Evolutionary conservation across 1,284 basidiomycete species (phyloP), one percentile per base, ranked within the genome.

Genomic region (Ganoderma meredithae): DNA sequence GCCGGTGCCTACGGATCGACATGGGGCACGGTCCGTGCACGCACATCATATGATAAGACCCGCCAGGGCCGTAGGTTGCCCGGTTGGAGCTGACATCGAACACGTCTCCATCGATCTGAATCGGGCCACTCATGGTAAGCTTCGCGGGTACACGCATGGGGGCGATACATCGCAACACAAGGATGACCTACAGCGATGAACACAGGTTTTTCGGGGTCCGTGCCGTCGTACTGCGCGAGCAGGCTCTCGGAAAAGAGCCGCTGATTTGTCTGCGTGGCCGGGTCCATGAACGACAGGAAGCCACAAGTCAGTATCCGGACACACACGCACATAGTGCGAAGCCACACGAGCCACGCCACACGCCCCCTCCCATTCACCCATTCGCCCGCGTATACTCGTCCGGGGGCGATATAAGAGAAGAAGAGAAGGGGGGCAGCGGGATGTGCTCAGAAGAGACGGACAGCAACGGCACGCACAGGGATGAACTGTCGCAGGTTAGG

Each of bases 41-140:
- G 73, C 76, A 95, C 94, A 97, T 90, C 76, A 90, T 86, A 76
- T 90, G 84, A 81, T 97, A 97, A 63, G 93, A 89, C 40, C 95
- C 96, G 25, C 95, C 96, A 63, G 91, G 91, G 63, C 96, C 95
- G 79, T 99, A 99, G n/a, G 94, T 90, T 67, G 87, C 84, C 60
- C 90, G 86, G 73, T 89, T 90, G 55, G 83, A 81, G 43, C 90
- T 89, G 53, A 99, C 97, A 77, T 99, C 97, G 82, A 91, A 99
- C 2, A 99, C 96, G 65, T 94, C 91, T 22, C 95, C 95, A 77
- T 96, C 93, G 76, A 99, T 93, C 93, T 95, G 67, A 65, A 70
- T 70, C 61, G 65, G 33, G 49, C 60, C 49, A 55, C 60, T 68
- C 68, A 63, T 65, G 68, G 61, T 68, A 53, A 73, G 70, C 64